Conservation (phyloP, 306 rosid species). For the Citrullus colocynthis region DNA sequence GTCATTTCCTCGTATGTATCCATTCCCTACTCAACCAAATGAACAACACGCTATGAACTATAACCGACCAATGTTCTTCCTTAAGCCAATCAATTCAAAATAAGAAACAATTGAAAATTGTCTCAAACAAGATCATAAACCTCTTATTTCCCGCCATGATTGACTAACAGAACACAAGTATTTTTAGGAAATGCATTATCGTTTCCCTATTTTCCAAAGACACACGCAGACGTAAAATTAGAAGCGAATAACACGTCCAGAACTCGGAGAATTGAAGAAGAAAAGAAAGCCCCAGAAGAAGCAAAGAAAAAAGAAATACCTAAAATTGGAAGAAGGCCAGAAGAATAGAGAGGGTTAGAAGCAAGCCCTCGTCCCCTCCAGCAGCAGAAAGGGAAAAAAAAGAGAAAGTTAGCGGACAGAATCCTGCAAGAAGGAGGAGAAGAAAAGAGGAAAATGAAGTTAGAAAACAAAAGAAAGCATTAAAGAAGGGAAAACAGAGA, state of each 20-base stretch:
- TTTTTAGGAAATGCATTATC: neutral
- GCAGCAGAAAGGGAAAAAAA: neutral
- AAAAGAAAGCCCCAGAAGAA: conserved; percentile 5
- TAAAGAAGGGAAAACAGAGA: neutral
- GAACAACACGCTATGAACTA: neutral
- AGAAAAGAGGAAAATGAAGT: neutral
- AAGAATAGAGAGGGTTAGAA: conserved; percentile 13
- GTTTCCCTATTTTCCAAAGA: neutral
- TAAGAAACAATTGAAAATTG: neutral
- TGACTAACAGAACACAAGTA: neutral
- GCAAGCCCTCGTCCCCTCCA: conserved; percentile 7
- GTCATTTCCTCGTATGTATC: neutral
- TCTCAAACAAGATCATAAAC: neutral
- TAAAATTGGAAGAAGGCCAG: conserved; percentile 19
- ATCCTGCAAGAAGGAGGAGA: neutral
- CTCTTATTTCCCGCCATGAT: neutral
- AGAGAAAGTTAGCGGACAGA: neutral
- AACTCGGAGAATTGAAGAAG: neutral
- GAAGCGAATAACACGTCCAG: neutral
- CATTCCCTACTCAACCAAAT: conserved; percentile 20
- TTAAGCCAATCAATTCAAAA: neutral
- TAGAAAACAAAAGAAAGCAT: neutral
- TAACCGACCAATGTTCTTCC: neutral
- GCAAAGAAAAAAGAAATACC: neutral
- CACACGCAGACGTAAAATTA: neutral